Evolutionary conservation across 805 yeast genomes (phyloP).

Genomic region (Candida fluviatilis): DNA sequence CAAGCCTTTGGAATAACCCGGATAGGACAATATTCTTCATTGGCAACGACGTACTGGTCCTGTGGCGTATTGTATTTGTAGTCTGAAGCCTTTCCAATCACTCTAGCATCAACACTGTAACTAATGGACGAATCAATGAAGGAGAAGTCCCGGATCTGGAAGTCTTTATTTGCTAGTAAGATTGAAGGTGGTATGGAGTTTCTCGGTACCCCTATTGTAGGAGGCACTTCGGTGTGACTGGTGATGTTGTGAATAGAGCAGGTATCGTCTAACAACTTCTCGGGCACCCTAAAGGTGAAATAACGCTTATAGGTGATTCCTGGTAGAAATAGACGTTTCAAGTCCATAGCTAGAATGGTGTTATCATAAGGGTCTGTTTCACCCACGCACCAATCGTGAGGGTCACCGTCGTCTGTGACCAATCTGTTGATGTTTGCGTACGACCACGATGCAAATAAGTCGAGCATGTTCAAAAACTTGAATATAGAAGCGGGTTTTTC

Average conservation of each 20-base stretch:
- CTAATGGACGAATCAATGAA: conserved; percentile 31
- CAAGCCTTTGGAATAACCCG: conserved; percentile 31
- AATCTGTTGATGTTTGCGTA: conserved; percentile 40
- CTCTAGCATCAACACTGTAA: conserved; percentile 36
- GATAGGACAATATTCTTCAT: conserved; percentile 27
- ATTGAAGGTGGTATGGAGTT: conserved; percentile 20
- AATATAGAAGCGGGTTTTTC: conserved; percentile 25
- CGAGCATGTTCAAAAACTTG: conserved; percentile 41
- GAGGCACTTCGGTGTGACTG: conserved; percentile 33
- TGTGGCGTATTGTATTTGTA: conserved; percentile 18
- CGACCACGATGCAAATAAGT: conserved; percentile 42
- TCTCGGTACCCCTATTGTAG: conserved; percentile 32
- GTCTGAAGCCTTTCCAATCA: conserved; percentile 37
- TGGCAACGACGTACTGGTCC: conserved; percentile 36
- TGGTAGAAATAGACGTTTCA: conserved; percentile 35
- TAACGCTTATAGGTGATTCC: conserved; percentile 36
- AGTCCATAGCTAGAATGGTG: conserved; percentile 31
- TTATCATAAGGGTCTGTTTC: conserved; percentile 40
- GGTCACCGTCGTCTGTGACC: conserved; percentile 36
- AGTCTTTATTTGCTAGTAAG: conserved; percentile 18
- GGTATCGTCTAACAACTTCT: conserved; percentile 36
- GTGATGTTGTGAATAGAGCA: conserved; percentile 33
- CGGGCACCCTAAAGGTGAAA: conserved; percentile 40
- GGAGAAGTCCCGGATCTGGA: conserved; percentile 27
- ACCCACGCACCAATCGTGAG: conserved; percentile 44